Evolutionary conservation across 345 rosid species (phyloP), one percentile per base, ranked within the genome.

Genomic region (Populus alba): DNA sequence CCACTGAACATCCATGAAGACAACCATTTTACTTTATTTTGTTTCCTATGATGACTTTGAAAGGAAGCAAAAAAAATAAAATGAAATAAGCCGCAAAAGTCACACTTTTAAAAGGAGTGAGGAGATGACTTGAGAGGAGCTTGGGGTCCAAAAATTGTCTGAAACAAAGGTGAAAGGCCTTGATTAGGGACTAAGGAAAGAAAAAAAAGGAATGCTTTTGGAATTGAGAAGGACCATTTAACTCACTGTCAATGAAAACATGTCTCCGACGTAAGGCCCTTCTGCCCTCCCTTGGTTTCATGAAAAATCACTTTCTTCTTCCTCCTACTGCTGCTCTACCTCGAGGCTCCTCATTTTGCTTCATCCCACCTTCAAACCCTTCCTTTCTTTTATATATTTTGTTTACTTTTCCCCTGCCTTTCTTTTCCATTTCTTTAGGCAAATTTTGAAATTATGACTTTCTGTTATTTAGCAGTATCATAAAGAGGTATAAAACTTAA

Each of bases 161-260:
- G 66, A 59, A 43, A 12, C 70, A 83, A 82, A 78, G 86, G 66
- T 69, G 66, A 81, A 66, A 75, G 78, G 55, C 45, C 77, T 8
- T 51, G 83, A 59, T 78, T 59, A 29, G 61, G 65, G 82, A 59
- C 78, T 57, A 49, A 59, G 70, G 82, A 81, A 85, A 71, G 78
- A 71, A 75, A 68, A 75, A 75, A 82, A 80, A 17, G 57, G 35
- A 57, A 39, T 76, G 78, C 88, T 86, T 86, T 84, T 72, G 82
- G 27, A 80, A 79, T 77, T 61, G 74, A 75, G 29, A 51, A 78
- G 86, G 83, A 80, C 83, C 80, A 70, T 66, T 38, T 49, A 20
- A 73, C 29, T 78, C 83, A 77, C 66, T 69, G 45, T 33, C 51
- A 70, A 27, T 43, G 70, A 78, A 75, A 72, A 84, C 80, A 79